Conservation (phyloP, 768 basidiomycete species). For the Russula emetica region DNA sequence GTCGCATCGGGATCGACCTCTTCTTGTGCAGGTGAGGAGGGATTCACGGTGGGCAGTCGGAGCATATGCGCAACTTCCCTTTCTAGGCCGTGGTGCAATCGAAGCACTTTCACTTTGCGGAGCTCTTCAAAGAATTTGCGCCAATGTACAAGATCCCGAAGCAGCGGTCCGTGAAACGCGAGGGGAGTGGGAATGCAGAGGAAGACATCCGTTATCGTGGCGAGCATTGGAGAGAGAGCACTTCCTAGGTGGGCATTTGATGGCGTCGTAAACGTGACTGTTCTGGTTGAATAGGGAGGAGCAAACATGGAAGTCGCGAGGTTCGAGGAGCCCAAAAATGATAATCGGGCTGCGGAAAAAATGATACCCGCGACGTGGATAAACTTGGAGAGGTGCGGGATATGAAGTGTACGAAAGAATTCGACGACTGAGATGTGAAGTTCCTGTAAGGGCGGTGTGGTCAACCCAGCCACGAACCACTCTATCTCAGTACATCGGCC, state of each 20-base stretch:
- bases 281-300: too few species aligned
- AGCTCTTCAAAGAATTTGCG: neutral
- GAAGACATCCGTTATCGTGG: neutral
- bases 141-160: neutral
- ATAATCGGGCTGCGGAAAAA: neutral
- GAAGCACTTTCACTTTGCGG: neutral
- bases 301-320: neutral
- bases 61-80: neutral
- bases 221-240: neutral
- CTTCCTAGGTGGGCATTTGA: neutral
- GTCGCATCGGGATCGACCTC: neutral
- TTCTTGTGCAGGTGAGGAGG: neutral
- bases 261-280: neutral
- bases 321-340: rapidly evolving
- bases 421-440: neutral
- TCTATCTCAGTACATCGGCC: neutral
- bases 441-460: neutral
- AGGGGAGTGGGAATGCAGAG: neutral
- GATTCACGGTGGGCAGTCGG: neutral
- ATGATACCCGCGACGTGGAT: neutral
- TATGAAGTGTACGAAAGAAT: neutral
- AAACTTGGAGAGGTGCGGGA: neutral
- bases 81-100: neutral
- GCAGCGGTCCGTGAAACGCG: too few species aligned
- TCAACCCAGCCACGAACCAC: neutral